Evolutionary conservation across 2,329 filamentous ascomycete species (phyloP).

Genomic region (Colletotrichum somersetense): DNA sequence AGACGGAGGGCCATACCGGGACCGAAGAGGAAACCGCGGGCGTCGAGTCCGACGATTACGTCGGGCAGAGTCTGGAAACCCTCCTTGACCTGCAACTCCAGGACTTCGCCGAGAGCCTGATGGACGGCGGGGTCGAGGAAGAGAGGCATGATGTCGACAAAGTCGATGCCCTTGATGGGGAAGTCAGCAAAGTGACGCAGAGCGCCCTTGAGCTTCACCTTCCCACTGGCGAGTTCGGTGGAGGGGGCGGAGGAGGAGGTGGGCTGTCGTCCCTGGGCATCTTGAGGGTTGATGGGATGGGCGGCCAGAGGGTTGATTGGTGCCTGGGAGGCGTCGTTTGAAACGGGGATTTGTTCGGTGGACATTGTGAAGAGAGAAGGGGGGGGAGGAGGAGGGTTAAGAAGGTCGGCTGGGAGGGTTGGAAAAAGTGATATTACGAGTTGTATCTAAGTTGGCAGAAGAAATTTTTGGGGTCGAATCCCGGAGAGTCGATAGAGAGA

Average conservation of each 20-base stretch:
- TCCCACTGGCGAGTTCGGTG: conserved; percentile 76
- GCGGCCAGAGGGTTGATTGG: conserved; percentile 50
- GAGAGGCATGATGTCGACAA: conserved; percentile 97
- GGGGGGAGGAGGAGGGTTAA: conserved; percentile 46
- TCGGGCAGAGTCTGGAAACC: conserved; percentile 79
- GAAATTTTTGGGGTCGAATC: conserved; percentile 45
- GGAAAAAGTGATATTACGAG: conserved; percentile 36
- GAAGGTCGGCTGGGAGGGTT: conserved; percentile 44
- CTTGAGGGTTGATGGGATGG: conserved; percentile 53
- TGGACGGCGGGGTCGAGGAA: conserved; percentile 85
- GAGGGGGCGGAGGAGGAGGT: conserved; percentile 70
- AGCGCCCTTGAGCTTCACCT: conserved; percentile 77
- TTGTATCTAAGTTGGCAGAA: conserved; percentile 41
- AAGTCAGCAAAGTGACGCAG: conserved; percentile 93
- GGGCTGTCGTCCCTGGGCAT: conserved; percentile 75
- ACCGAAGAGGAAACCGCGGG: conserved; percentile 94
- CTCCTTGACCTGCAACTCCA: conserved; percentile 83
- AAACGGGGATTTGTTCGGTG: conserved; percentile 40
- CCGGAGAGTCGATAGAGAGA: conserved; percentile 23
- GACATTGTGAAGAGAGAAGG: conserved; percentile 53
- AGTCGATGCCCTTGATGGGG: conserved; percentile 90
- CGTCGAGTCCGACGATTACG: conserved; percentile 93
- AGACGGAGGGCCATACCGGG: conserved; percentile 87
- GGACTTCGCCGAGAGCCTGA: conserved; percentile 81
- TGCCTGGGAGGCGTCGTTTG: conserved; percentile 41